Percentiles rank a stretch among this genome's conserved stretches.
phyloP scores from a whole-genome alignment of 768 basidiomycete species.

The Suillus fuscotomentosus region DNA sequence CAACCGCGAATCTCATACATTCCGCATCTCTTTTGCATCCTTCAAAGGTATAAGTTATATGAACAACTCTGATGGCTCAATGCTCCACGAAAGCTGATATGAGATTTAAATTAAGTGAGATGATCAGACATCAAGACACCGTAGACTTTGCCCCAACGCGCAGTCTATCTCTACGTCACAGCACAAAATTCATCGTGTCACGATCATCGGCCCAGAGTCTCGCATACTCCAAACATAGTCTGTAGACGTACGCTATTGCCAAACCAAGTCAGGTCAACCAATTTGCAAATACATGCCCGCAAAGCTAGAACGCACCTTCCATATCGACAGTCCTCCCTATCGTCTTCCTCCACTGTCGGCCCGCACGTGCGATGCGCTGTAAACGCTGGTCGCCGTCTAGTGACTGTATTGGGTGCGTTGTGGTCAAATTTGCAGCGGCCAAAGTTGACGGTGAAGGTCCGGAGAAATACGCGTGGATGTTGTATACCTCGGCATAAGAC shows the following conservation, averaged over 20 bases:
- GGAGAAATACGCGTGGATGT: constrained; percentile 90
- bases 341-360: constrained; percentile 90
- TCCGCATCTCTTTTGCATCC: background rate
- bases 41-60: background rate
- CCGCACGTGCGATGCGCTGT: constrained; percentile 82
- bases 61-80: background rate
- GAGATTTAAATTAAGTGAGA: background rate
- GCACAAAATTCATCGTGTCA: constrained; percentile 54
- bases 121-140: background rate
- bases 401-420: constrained; percentile 27
- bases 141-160: background rate
- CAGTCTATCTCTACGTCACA: constrained; percentile 7
- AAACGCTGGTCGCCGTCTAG: constrained; percentile 70
- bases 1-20: background rate
- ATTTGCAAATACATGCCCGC: constrained; percentile 2
- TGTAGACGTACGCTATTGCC: constrained; percentile 74
- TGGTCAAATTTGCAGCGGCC: constrained; percentile 49
- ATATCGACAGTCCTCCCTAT: constrained; percentile 85
- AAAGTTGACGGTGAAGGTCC: constrained; percentile 69
- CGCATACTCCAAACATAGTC: constrained; percentile 87
- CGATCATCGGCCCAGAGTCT: constrained; percentile 84
- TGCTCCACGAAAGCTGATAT: background rate
- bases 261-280: background rate
- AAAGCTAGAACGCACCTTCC: constrained; percentile 64
- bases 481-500: constrained; percentile 89